A percentile compares a stretch with the other conserved stretches of the same genome.
Evolutionary conservation across 1,284 basidiomycete species (phyloP).

Genomic region (Irpex sp.): DNA sequence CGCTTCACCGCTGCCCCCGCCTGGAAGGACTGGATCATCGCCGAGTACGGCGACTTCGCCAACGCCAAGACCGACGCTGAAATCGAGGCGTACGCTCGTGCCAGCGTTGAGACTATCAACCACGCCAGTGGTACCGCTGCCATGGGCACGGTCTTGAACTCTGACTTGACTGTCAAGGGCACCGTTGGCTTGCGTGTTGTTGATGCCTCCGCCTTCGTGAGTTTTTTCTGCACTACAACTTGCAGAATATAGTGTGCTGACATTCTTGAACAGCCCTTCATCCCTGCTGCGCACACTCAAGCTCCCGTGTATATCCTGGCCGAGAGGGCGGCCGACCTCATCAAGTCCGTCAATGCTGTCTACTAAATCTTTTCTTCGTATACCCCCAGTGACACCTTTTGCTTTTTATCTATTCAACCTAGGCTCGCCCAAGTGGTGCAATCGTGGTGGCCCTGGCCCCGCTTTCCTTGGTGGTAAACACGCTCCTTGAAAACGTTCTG

Average conservation of each 20-base stretch:
- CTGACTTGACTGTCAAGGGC: slow-evolving; percentile 18
- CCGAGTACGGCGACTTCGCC: slow-evolving; percentile 8
- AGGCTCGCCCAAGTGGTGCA: background rate
- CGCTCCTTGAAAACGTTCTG: background rate
- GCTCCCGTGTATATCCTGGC: slow-evolving; percentile 21
- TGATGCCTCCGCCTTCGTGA: slow-evolving; percentile 31
- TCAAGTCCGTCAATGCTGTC: slow-evolving; percentile 13
- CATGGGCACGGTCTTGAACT: slow-evolving; percentile 20
- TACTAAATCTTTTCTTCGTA: background rate
- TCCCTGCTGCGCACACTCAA: slow-evolving; percentile 20
- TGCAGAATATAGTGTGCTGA: background rate
- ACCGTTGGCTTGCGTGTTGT: slow-evolving; percentile 18
- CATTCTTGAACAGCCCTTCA: slow-evolving; percentile 15
- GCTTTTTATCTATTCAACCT: background rate
- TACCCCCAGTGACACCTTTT: background rate
- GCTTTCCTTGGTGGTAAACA: background rate
- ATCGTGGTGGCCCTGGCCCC: background rate
- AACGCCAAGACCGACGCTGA: slow-evolving; percentile 25
- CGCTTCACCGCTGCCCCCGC: slow-evolving; percentile 29
- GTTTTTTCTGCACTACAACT: background rate
- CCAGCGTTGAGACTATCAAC: slow-evolving; percentile 25
- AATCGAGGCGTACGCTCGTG: slow-evolving; percentile 25
- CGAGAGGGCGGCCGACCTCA: slow-evolving; percentile 22
- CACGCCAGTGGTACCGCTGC: slow-evolving; percentile 15
- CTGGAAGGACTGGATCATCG: slow-evolving; percentile 33